A percentile compares a stretch with the other conserved stretches of the same genome.
These are phyloP conservation scores for Myxozyma neglecta DNA, from an alignment of 805 yeast species.

Conservation along the genomic window DNA sequence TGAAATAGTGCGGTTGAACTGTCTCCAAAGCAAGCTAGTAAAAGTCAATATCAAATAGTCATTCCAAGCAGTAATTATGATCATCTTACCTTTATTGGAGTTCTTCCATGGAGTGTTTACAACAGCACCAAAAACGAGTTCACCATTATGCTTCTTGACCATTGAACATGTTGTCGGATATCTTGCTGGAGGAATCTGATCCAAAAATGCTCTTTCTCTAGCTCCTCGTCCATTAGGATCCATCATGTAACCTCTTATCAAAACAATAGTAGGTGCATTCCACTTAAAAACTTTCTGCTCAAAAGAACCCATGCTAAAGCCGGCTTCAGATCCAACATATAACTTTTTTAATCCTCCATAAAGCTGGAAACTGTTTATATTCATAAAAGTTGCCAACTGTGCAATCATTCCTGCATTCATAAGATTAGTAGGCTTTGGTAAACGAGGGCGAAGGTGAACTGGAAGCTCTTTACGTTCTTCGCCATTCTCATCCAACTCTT, in stretches of 20 bases:
- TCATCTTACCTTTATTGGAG: constrained; percentile 51
- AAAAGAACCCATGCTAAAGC: constrained; percentile 84
- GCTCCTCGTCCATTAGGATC: constrained; percentile 30
- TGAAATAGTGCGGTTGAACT: constrained; percentile 58
- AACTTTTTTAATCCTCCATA: constrained; percentile 51
- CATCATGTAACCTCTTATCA: constrained; percentile 61
- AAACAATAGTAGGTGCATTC: constrained; percentile 78
- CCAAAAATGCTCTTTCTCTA: constrained; percentile 33
- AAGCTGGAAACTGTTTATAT: constrained; percentile 31
- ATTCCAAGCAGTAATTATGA: neutral
- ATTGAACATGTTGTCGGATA: constrained; percentile 10
- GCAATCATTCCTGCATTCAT: constrained; percentile 44
- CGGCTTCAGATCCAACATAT: constrained; percentile 71
- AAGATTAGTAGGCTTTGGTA: constrained; percentile 44
- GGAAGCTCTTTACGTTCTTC: constrained; percentile 4
- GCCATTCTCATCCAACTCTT: constrained; percentile 8
- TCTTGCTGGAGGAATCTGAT: constrained; percentile 34
- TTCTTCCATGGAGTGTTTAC: constrained; percentile 74
- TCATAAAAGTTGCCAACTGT: constrained; percentile 46
- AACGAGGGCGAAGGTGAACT: constrained; percentile 16
- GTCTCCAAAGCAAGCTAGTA: constrained; percentile 63
- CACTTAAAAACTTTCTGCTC: constrained; percentile 84
- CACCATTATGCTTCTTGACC: constrained; percentile 38
- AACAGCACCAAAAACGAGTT: constrained; percentile 62
- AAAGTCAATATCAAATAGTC: neutral